phyloP scores from a whole-genome alignment of 2,329 filamentous ascomycete genomes.

The Ophiocordyceps camponoti-rufipedis region DNA sequence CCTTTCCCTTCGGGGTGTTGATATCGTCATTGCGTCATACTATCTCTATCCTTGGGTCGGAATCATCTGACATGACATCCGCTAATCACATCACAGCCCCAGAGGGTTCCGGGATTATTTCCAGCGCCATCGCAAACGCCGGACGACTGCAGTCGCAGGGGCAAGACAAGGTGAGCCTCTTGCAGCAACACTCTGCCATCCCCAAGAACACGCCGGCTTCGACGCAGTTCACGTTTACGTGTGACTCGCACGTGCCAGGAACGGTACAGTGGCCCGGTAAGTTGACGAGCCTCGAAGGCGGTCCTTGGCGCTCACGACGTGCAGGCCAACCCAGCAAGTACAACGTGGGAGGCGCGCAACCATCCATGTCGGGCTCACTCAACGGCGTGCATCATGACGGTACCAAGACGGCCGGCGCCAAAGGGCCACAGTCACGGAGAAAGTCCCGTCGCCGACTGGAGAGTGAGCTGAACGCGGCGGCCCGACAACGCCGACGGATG shows the following conservation, averaged over 20 bases:
- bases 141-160: conserved; percentile 49
- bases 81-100: conserved; percentile 1
- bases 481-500: conserved; percentile 57
- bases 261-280: conserved; percentile 57
- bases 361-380: not conserved
- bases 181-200: conserved; percentile 46
- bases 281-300: not conserved
- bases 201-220: conserved; percentile 49
- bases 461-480: conserved; percentile 57
- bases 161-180: conserved; percentile 61
- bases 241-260: conserved; percentile 73
- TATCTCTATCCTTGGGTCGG: not conserved
- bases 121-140: conserved; percentile 77
- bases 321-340: conserved; percentile 9
- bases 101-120: conserved; percentile 63
- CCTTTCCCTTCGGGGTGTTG: too few relatives aligned
- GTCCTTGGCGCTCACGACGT: not conserved
- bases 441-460: conserved; percentile 48
- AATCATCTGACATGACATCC: not conserved
- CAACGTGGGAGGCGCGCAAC: conserved; percentile 5
- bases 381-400: conserved; percentile 14
- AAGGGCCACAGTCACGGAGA: conserved; percentile 17
- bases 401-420: conserved; percentile 13
- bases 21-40: too few relatives aligned
- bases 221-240: conserved; percentile 91